A percentile compares a stretch with the other conserved stretches of the same genome.
Evolutionary conservation across 805 yeast species (phyloP).

Genomic region (Metschnikowia vanudenii): DNA sequence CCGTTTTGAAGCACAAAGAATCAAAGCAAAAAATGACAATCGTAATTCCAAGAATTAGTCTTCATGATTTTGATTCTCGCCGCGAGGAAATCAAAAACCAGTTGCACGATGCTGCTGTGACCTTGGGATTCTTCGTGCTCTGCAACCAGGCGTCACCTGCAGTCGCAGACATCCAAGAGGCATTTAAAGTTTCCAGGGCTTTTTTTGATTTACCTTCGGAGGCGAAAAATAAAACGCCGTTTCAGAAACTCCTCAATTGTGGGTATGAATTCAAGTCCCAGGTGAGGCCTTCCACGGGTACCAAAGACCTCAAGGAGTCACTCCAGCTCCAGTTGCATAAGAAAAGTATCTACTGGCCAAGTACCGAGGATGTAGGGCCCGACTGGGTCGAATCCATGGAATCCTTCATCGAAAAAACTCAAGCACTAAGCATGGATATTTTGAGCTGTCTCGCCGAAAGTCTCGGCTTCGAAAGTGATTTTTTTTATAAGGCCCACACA

Average conservation of each 20-base stretch:
- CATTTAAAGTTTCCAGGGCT: constrained; percentile 22
- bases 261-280: constrained; percentile 34
- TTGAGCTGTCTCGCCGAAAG: constrained; percentile 29
- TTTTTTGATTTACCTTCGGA: constrained; percentile 25
- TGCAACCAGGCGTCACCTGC: constrained; percentile 33
- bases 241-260: constrained; percentile 29
- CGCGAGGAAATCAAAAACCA: constrained; percentile 31
- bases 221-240: constrained; percentile 29
- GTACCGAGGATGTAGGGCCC: constrained; percentile 25
- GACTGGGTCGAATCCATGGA: constrained; percentile 20
- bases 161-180: constrained; percentile 25
- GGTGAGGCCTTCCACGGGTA: constrained; percentile 35
- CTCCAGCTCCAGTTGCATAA: constrained; percentile 31
- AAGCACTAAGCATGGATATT: constrained; percentile 24
- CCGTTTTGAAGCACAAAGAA: too few relatives aligned
- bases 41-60: not conserved
- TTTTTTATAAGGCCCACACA: constrained; percentile 27
- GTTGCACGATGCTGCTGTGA: constrained; percentile 28
- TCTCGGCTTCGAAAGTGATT: constrained; percentile 27
- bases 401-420: constrained; percentile 23
- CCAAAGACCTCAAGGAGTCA: constrained; percentile 33
- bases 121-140: constrained; percentile 30
- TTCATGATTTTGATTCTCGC: constrained; percentile 22
- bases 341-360: constrained; percentile 31
- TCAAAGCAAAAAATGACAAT: too few relatives aligned